Evolutionary conservation across 2,329 filamentous ascomycete species (phyloP), one percentile per base, ranked within the genome.

Genomic region (Fusarium armeniacum): DNA sequence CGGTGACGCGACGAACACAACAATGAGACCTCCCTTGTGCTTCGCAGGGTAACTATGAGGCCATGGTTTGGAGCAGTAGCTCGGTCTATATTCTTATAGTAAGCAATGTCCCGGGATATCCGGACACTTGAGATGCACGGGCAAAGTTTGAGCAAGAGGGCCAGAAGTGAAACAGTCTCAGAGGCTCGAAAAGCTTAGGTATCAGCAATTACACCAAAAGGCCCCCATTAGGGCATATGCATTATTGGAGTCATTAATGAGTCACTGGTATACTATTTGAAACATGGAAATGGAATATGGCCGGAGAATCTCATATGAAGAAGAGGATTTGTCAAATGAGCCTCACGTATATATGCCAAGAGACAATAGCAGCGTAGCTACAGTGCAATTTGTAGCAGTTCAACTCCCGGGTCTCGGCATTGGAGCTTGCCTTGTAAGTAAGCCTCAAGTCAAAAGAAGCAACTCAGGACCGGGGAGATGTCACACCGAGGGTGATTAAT

Each of bases 401-500:
- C 18, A 47, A 43, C 51, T 46, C 36, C 36, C 33, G 40, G 52
- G 57, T 2, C 30, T 55, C 51, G 45, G 60, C 44, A 52, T 55
- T 62, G 50, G 57, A 55, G 45, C 56, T 69, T 38, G 10, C 40
- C 35, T 10, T 13, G 22, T 51, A 40, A 40, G n/a, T 40, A 40
- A 51, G 45, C 50, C 44, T 32, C 38, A 51, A 49, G n/a, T 33
- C 46, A 41, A n/a, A 12, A 6, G 18, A 47, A 30, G 18, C 22
- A 35, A 30, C 32, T 16, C 44, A 38, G 26, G 28, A 49, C 66
- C 66, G 59, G 59, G 32, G 50, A 44, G 52, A 74, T 44, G 63
- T 59, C 50, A 47, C 56, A 56, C 71, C 69, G 72, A 74, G 16
- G 56, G 58, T 73, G 72, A 74, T 68, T 65, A 72, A 73, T 69